Percentiles rank a stretch among this genome's conserved stretches.
Conservation (phyloP, 495 filamentous ascomycete genomes). For the Aspergillus steynii region DNA sequence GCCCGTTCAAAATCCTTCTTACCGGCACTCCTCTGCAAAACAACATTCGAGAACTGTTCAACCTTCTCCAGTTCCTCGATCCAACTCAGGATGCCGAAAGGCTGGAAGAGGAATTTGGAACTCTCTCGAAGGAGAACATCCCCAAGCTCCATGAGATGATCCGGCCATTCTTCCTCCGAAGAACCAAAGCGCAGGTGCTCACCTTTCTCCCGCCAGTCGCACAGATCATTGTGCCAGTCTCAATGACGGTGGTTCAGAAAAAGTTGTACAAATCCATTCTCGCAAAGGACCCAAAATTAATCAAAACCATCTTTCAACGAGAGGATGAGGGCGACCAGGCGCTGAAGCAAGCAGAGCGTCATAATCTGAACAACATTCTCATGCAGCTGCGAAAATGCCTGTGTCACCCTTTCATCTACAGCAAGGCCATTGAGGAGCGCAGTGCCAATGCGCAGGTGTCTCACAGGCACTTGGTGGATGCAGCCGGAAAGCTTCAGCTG, state of each 20-base stretch:
- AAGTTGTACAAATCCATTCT: conserved; percentile 94
- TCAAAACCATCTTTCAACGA: conserved; percentile 76
- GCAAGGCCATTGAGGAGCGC: conserved; percentile 80
- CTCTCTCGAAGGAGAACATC: conserved; percentile 78
- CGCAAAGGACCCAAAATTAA: conserved; percentile 82
- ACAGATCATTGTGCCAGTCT: conserved; percentile 90
- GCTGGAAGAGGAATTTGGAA: conserved; percentile 73
- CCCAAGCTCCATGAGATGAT: conserved; percentile 79
- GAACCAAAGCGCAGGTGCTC: conserved; percentile 88
- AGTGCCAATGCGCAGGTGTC: conserved; percentile 49
- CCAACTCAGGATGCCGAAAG: conserved; percentile 62
- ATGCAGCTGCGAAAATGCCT: conserved; percentile 95
- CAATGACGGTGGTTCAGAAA: conserved; percentile 90
- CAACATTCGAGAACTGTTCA: conserved; percentile 91
- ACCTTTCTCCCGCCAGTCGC: conserved; percentile 89
- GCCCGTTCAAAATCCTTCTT: conserved; percentile 78
- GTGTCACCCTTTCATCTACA: conserved; percentile 96
- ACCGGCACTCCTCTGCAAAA: conserved; percentile 95
- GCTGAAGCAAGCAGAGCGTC: conserved; percentile 65
- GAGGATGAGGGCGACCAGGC: conserved; percentile 39
- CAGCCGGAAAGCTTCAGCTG: conserved; percentile 84
- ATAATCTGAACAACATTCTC: conserved; percentile 86
- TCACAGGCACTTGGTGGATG: conserved; percentile 82
- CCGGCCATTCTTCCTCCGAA: conserved; percentile 75
- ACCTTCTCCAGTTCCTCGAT: conserved; percentile 91